Evolutionary conservation across 2,329 filamentous ascomycete genomes (phyloP).

Genomic region (Arthrobotrys sinensis): DNA sequence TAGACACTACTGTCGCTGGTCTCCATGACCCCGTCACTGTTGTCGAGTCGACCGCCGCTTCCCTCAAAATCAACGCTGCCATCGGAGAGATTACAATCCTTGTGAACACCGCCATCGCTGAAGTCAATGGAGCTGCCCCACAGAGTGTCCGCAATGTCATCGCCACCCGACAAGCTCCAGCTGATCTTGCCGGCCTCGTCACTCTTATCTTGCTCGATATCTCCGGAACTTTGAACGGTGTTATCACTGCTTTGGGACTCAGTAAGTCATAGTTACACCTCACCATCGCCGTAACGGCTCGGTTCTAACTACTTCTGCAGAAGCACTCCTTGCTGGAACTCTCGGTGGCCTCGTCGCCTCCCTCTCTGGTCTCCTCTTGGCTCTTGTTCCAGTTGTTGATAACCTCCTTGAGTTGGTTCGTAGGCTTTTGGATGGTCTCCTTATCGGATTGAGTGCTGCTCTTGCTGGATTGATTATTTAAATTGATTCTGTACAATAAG

Average conservation of each 20-base stretch:
- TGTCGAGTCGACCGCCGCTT: slow-evolving; percentile 15
- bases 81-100: slow-evolving; percentile 28
- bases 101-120: slow-evolving; percentile 6
- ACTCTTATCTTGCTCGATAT: slow-evolving; percentile 34
- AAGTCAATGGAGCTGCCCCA: slow-evolving; percentile 13
- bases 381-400: slow-evolving; percentile 42
- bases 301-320: slow-evolving; percentile 16
- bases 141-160: background rate
- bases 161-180: slow-evolving; percentile 4
- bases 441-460: slow-evolving; percentile 36
- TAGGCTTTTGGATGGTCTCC: slow-evolving; percentile 22
- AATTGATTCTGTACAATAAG: background rate
- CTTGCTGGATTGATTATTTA: slow-evolving; percentile 37
- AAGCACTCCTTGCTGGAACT: slow-evolving; percentile 33
- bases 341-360: slow-evolving; percentile 41
- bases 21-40: background rate
- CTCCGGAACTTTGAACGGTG: slow-evolving; percentile 34
- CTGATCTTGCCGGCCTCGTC: slow-evolving; percentile 27
- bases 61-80: slow-evolving; percentile 22
- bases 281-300: background rate
- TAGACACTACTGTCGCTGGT: slow-evolving; percentile 35
- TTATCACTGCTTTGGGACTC: slow-evolving; percentile 43
- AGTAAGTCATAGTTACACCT: slow-evolving; percentile 19
- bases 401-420: slow-evolving; percentile 33
- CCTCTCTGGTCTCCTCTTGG: slow-evolving; percentile 39